Percentiles rank a stretch among this genome's conserved stretches.
Evolutionary conservation across 176 grass and related monocot genomes (phyloP).

Genomic region (Lolium perenne): DNA sequence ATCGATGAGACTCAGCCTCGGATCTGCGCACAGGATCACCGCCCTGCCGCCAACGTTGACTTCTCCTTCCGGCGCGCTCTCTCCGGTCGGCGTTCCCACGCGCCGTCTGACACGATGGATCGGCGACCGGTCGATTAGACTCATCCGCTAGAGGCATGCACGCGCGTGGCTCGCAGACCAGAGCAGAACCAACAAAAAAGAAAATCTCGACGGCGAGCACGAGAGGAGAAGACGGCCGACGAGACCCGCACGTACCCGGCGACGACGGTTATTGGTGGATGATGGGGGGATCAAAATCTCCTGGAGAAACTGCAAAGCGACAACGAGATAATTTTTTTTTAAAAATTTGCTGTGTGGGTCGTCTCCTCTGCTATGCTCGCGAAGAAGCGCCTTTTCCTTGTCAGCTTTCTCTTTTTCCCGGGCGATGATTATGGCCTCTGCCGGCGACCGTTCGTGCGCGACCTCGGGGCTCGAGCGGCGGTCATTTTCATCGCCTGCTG

Average conservation of each 20-base stretch:
- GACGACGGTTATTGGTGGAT: neutral
- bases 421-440: neutral
- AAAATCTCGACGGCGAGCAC: neutral
- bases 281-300: slow-evolving; percentile 3
- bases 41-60: neutral
- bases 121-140: neutral
- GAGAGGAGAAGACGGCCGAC: neutral
- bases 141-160: neutral
- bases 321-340: neutral
- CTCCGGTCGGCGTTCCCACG: too few species aligned
- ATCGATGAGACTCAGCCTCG: neutral
- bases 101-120: neutral
- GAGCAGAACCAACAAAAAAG: too few species aligned
- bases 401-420: neutral
- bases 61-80: neutral
- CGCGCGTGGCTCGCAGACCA: neutral
- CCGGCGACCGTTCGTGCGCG: neutral
- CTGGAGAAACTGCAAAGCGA: neutral
- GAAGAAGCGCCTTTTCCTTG: neutral
- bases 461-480: too few species aligned
- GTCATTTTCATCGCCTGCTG: too few species aligned
- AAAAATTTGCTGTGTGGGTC: neutral
- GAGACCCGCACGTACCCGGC: neutral
- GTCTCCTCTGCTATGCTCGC: neutral
- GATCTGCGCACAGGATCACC: neutral